A percentile compares a stretch with the other conserved stretches of the same genome.
These are phyloP conservation scores for Cylindrodendrum hubeiense DNA, from an alignment of 2,329 filamentous ascomycete genomes.

Conservation along the genomic window DNA sequence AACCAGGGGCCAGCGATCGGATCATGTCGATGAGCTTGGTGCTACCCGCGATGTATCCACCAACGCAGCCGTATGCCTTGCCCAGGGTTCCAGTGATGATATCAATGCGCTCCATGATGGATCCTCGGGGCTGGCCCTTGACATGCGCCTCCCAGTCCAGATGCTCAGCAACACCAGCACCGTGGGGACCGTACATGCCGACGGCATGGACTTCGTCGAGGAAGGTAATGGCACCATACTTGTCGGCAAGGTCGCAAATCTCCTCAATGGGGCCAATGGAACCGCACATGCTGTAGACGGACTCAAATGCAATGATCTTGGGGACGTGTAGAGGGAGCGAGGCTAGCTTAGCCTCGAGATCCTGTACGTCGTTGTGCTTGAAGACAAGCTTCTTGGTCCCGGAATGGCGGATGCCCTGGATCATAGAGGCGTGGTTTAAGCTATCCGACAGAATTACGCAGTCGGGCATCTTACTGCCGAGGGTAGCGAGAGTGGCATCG, in stretches of 20 bases:
- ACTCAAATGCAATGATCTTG: conserved; percentile 99
- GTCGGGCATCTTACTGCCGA: conserved; percentile 96
- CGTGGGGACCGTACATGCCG: conserved; percentile 97
- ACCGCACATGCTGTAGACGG: conserved; percentile 99
- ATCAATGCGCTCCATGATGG: conserved; percentile 94
- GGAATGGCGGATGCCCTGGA: conserved; percentile 97
- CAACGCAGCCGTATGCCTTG: conserved; percentile 97
- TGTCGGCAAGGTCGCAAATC: conserved; percentile 96
- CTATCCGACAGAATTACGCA: conserved; percentile 99
- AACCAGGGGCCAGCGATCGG: conserved; percentile 93
- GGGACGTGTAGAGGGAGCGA: conserved; percentile 86
- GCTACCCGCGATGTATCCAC: conserved; percentile 96
- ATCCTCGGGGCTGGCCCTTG: conserved; percentile 80
- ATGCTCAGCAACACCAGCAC: conserved; percentile 96
- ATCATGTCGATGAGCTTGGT: conserved; percentile 90
- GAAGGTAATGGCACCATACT: conserved; percentile 98
- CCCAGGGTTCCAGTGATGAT: conserved; percentile 98
- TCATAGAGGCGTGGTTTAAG: conserved; percentile 99
- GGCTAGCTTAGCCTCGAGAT: conserved; percentile 92
- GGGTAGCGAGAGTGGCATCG: conserved; percentile 93
- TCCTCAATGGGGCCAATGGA: conserved; percentile 95
- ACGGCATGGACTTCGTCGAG: conserved; percentile 99
- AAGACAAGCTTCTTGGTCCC: conserved; percentile 98
- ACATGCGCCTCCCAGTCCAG: conserved; percentile 92
- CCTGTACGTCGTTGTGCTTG: conserved; percentile 96